These are phyloP conservation scores for Boletus sp. DNA, from an alignment of 1,284 basidiomycete species.

Conservation along the genomic window DNA sequence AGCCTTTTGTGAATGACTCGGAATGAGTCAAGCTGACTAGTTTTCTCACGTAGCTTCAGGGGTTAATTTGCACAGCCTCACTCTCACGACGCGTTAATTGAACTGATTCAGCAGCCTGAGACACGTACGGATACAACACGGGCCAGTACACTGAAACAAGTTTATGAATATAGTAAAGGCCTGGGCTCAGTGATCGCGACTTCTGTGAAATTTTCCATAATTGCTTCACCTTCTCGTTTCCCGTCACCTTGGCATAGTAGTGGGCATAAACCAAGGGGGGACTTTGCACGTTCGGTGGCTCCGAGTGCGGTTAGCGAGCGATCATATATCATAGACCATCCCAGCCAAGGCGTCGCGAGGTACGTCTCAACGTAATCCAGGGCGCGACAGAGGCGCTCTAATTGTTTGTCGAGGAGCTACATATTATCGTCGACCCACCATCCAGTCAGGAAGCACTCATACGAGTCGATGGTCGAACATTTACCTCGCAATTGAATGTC, in stretches of 20 bases:
- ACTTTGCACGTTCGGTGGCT: conserved; percentile 33
- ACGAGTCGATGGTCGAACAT: background rate
- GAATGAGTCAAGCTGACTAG: too few relatives aligned
- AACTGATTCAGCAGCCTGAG: too few relatives aligned
- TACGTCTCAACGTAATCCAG: conserved; percentile 42
- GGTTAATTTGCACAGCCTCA: too few relatives aligned
- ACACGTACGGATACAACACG: too few relatives aligned
- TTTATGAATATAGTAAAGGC: background rate
- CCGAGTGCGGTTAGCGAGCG: conserved; percentile 32
- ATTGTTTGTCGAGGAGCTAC: background rate
- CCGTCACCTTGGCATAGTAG: conserved; percentile 44
- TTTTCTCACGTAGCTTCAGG: too few relatives aligned
- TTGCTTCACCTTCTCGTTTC: conserved; percentile 41
- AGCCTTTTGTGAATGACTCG: too few relatives aligned
- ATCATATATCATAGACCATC: conserved; percentile 29
- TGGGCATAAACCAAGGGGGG: conserved; percentile 50
- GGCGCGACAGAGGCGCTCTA: conserved; percentile 20
- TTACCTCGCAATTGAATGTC: conserved; percentile 1
- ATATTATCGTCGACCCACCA: too few relatives aligned
- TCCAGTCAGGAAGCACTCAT: background rate
- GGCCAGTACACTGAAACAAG: too few relatives aligned
- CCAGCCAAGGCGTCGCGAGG: conserved; percentile 47
- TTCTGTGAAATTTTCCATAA: background rate
- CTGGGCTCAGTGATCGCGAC: background rate
- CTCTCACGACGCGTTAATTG: too few relatives aligned